Evolutionary conservation across 1,284 basidiomycete species (phyloP).

Genomic region (Entoloma clypeatum): DNA sequence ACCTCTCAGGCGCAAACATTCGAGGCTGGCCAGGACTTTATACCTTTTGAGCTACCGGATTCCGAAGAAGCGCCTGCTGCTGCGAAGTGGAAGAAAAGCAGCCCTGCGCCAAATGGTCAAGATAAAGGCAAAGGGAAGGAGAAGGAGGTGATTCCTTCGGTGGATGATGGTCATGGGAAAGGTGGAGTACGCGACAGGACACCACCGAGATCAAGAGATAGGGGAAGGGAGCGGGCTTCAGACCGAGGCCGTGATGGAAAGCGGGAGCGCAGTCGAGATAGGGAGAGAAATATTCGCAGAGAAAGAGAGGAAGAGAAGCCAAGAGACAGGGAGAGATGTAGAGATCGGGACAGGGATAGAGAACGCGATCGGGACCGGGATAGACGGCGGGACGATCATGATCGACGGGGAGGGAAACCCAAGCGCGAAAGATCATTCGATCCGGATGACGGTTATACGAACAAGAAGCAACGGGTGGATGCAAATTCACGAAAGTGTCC

Average conservation of each 20-base stretch:
- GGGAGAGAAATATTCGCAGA: constrained; percentile 20
- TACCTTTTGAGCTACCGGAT: constrained; percentile 45
- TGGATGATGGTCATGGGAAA: constrained; percentile 13
- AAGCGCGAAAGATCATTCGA: constrained; percentile 41
- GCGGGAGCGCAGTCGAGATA: constrained; percentile 25
- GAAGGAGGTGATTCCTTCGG: constrained; percentile 15
- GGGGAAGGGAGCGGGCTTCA: constrained; percentile 24
- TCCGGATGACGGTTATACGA: constrained; percentile 47
- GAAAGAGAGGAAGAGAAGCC: constrained; percentile 15
- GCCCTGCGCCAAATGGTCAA: constrained; percentile 16
- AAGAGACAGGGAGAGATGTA: constrained; percentile 19
- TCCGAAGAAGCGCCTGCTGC: constrained; percentile 16
- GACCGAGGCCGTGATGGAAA: constrained; percentile 24
- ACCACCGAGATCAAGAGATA: constrained; percentile 19
- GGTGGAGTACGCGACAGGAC: constrained; percentile 23
- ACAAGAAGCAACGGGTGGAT: constrained; percentile 57
- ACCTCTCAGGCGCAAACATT: constrained; percentile 16
- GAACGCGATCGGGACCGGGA: too few relatives aligned
- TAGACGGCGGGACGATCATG: background rate
- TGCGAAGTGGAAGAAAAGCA: constrained; percentile 25
- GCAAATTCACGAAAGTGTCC: constrained; percentile 66
- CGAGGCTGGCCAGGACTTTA: constrained; percentile 53
- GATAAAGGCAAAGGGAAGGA: constrained; percentile 18
- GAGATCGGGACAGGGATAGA: constrained; percentile 23
- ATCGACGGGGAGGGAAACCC: constrained; percentile 33